Percentiles rank a stretch among this genome's conserved stretches.
These are phyloP conservation scores for Podospora tetraspora DNA, from an alignment of 495 filamentous ascomycete species.

Conservation along the genomic window DNA sequence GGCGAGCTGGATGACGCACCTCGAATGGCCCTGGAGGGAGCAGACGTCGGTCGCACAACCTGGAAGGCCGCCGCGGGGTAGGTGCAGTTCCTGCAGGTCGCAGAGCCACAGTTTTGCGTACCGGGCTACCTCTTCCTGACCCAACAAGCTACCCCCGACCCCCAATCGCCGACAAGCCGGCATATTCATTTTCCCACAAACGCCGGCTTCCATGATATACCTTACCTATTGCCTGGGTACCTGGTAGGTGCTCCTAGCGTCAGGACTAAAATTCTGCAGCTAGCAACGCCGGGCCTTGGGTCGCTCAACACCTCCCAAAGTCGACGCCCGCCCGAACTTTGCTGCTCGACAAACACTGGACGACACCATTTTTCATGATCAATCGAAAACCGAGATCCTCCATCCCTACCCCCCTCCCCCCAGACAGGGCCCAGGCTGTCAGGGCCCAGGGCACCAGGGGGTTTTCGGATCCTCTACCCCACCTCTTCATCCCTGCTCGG, in stretches of 20 bases:
- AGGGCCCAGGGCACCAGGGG: neutral
- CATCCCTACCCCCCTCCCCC: neutral
- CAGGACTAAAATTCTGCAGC: neutral
- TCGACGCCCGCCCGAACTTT: neutral
- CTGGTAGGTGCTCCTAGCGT: neutral
- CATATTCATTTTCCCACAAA: neutral
- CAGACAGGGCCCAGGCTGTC: neutral
- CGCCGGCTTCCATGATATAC: neutral
- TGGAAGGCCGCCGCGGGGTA: neutral
- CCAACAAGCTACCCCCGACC: neutral
- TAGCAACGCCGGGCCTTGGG: neutral
- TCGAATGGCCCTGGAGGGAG: neutral
- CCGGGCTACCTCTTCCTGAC: neutral
- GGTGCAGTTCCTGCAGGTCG: neutral
- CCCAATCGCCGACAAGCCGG: neutral
- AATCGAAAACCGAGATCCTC: neutral
- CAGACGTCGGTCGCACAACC: neutral
- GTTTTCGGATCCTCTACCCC: neutral
- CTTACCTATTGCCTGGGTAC: no score
- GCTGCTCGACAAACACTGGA: neutral
- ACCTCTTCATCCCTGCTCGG: neutral
- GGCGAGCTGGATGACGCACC: neutral
- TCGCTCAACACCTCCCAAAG: neutral
- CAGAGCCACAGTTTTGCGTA: neutral
- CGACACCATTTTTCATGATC: neutral